Conservation (phyloP, 352 stramenopile species). For the Paralagenidium karlingii region DNA sequence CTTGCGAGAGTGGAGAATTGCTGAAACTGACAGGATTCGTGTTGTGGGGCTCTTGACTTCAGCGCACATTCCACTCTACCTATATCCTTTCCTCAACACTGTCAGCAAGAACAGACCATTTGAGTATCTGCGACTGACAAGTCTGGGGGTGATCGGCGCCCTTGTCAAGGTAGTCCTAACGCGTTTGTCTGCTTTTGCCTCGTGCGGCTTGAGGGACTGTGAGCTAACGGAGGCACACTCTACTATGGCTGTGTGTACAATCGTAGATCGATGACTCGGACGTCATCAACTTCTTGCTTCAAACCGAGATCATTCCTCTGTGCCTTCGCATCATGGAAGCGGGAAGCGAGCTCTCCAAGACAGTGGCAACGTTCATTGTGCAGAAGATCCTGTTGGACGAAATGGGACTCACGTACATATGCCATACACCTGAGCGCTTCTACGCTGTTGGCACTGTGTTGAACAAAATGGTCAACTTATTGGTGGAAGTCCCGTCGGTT, state of each 20-base stretch:
- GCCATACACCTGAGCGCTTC: constrained; percentile 93
- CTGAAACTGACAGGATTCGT: background rate
- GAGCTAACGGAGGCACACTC: background rate
- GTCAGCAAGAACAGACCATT: constrained; percentile 98
- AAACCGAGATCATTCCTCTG: constrained; percentile 99
- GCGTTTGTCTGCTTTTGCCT: too few species aligned
- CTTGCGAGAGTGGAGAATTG: background rate
- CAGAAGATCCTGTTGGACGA: constrained; percentile 99
- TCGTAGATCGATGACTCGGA: constrained; percentile 96
- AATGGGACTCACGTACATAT: constrained; percentile 97
- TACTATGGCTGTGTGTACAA: background rate
- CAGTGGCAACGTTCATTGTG: constrained; percentile 99
- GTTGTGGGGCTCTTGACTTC: background rate
- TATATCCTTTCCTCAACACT: constrained; percentile 99
- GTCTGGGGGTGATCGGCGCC: constrained; percentile 96
- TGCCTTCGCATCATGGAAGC: constrained; percentile 99
- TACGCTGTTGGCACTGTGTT: constrained; percentile 88
- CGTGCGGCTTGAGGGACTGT: too few species aligned
- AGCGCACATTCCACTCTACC: constrained; percentile 96
- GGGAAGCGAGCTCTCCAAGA: constrained; percentile 96
- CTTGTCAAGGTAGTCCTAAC: constrained; percentile 86
- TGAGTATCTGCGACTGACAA: constrained; percentile 97
- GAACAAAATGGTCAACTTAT: constrained; percentile 93
- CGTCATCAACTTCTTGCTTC: constrained; percentile 98
- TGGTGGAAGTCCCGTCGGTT: constrained; percentile 89